Conservation (phyloP, 169 alveolate species). For the Plasmodium billcollinsi region DNA sequence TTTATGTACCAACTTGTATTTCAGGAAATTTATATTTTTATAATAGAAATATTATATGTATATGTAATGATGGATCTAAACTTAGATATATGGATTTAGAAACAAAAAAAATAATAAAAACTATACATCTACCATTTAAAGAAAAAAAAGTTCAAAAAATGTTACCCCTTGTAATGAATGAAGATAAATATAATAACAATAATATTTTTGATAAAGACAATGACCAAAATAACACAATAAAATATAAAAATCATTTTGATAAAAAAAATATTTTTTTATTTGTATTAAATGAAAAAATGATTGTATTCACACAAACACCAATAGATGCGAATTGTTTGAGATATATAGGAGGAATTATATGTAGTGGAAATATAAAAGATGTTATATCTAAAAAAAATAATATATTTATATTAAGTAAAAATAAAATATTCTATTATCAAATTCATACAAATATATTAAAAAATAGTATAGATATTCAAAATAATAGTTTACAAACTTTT, state of each 20-base stretch:
- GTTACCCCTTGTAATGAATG: slow-evolving; percentile 8
- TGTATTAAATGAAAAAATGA: slow-evolving; percentile 69
- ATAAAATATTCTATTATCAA: slow-evolving; percentile 54
- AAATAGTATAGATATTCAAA: slow-evolving; percentile 51
- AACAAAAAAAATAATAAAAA: slow-evolving; percentile 62
- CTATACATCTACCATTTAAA: slow-evolving; percentile 57
- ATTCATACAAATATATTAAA: slow-evolving; percentile 21
- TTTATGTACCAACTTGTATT: slow-evolving; percentile 55
- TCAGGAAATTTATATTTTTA: slow-evolving; percentile 43
- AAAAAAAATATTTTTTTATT: slow-evolving; percentile 55
- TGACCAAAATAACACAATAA: background rate
- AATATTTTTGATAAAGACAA: background rate
- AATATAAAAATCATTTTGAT: slow-evolving; percentile 20
- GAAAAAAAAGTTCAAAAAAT: slow-evolving; percentile 25
- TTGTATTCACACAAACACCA: slow-evolving; percentile 60
- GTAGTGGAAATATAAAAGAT: slow-evolving; percentile 52
- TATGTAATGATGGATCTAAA: slow-evolving; percentile 63
- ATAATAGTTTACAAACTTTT: slow-evolving; percentile 50
- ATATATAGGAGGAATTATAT: slow-evolving; percentile 56
- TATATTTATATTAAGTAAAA: slow-evolving; percentile 52
- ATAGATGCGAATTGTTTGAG: slow-evolving; percentile 61
- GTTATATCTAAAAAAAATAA: slow-evolving; percentile 38
- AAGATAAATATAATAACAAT: background rate
- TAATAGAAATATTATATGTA: slow-evolving; percentile 57
- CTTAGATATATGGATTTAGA: slow-evolving; percentile 64